Percentiles rank a stretch among this genome's conserved stretches.
Conservation (phyloP, 768 basidiomycete genomes). For the Calocera cornea region DNA sequence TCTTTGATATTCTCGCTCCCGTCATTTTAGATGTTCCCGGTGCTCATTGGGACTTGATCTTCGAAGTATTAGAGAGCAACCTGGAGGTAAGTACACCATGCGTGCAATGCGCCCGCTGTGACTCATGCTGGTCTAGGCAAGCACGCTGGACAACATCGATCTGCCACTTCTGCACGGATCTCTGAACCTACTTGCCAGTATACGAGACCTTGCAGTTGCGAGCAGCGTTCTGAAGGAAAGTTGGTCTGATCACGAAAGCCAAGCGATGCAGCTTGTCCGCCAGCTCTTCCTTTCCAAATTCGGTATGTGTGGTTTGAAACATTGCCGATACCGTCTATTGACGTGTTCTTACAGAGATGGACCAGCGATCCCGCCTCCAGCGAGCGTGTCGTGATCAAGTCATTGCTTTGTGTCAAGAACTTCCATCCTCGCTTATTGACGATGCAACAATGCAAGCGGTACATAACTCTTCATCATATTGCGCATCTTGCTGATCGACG, state of each 20-base stretch:
- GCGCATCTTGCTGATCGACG: neutral
- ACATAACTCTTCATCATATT: slow-evolving; percentile 9
- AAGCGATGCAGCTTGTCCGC: slow-evolving; percentile 44
- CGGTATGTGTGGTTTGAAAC: slow-evolving; percentile 30
- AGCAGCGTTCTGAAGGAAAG: slow-evolving; percentile 59
- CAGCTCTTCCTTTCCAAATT: slow-evolving; percentile 42
- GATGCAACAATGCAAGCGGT: slow-evolving; percentile 54
- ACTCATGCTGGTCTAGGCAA: neutral
- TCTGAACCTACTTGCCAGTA: slow-evolving; percentile 45
- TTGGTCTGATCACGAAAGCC: slow-evolving; percentile 48
- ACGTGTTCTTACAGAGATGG: neutral
- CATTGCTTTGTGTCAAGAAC: slow-evolving; percentile 50
- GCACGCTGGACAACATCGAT: slow-evolving; percentile 42
- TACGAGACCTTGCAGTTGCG: slow-evolving; percentile 54
- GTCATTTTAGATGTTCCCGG: slow-evolving; percentile 79
- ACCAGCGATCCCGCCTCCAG: neutral
- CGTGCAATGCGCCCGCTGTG: too few relatives aligned
- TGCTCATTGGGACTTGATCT: slow-evolving; percentile 84
- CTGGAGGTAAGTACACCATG: slow-evolving; percentile 49
- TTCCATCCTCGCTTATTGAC: slow-evolving; percentile 48
- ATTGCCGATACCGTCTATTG: neutral
- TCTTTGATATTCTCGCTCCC: slow-evolving; percentile 67
- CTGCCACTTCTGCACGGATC: slow-evolving; percentile 54
- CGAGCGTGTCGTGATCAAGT: slow-evolving; percentile 33
- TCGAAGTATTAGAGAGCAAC: slow-evolving; percentile 76